Evolutionary conservation across 2,329 filamentous ascomycete genomes (phyloP).

Genomic region (Thermothelomyces thermophilus): DNA sequence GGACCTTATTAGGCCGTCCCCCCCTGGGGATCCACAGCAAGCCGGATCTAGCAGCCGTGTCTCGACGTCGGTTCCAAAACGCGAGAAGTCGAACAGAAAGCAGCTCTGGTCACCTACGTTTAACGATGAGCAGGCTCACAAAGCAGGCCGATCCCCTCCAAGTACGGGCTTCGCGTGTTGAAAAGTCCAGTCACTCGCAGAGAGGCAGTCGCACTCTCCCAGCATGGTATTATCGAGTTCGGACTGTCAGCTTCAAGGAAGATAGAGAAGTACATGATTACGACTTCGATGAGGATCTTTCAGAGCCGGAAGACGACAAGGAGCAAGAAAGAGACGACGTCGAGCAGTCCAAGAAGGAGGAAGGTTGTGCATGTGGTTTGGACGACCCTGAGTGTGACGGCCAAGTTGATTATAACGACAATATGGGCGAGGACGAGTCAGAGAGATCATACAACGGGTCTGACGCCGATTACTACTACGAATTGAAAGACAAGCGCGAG

Average conservation of each 20-base stretch:
- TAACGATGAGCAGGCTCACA: background rate
- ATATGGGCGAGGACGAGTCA: background rate
- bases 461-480: slow-evolving; percentile 8
- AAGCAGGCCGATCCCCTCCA: background rate
- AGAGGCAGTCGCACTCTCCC: background rate
- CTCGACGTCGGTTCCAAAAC: too few relatives aligned
- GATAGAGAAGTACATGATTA: background rate
- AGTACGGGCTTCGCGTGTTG: background rate
- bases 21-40: too few relatives aligned
- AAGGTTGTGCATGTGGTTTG: background rate
- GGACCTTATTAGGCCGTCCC: too few relatives aligned
- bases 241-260: background rate
- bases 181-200: background rate
- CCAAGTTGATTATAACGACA: background rate
- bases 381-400: background rate
- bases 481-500: slow-evolving; percentile 1
- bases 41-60: too few relatives aligned
- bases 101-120: background rate
- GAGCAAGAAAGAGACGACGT: background rate
- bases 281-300: background rate
- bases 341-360: background rate
- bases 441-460: slow-evolving; percentile 8
- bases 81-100: background rate
- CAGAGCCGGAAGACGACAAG: background rate
- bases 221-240: background rate